Evolutionary conservation across 225 moss, liverwort and hornwort species (phyloP).

Genomic region (Antitrichia curtipendula): DNA sequence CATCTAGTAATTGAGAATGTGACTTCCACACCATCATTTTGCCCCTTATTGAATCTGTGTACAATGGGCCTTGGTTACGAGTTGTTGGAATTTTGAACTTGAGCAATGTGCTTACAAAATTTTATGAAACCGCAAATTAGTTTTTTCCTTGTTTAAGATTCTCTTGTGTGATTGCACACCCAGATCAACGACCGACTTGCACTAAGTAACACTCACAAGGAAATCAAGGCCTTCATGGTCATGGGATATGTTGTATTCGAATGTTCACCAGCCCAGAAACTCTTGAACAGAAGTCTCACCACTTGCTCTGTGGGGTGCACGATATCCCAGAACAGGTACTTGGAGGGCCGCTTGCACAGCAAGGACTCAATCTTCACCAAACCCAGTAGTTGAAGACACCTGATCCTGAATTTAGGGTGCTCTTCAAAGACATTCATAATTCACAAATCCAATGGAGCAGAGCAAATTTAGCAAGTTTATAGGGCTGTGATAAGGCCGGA

Average conservation of each 20-base stretch:
- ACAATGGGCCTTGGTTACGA: not conserved
- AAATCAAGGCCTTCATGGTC: constrained; percentile 21
- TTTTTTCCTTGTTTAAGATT: not conserved
- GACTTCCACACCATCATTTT: not conserved
- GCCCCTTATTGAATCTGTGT: not conserved
- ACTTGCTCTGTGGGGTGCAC: constrained; percentile 27
- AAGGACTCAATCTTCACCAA: not conserved
- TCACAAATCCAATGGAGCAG: not conserved
- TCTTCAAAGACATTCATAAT: not conserved
- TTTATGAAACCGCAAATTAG: not conserved
- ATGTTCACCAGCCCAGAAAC: constrained; percentile 10
- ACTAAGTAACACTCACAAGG: not conserved
- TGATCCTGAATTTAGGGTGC: not conserved
- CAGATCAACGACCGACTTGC: not conserved
- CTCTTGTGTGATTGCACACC: not conserved
- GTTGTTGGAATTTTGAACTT: not conserved
- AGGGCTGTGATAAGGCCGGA: not conserved
- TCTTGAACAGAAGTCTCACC: constrained; percentile 22
- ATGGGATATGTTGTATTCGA: constrained; percentile 10
- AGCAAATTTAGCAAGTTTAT: not conserved
- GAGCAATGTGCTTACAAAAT: not conserved
- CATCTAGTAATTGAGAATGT: not conserved
- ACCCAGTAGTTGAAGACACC: not conserved
- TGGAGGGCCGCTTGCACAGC: constrained; percentile 21
- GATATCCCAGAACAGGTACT: constrained; percentile 27